phyloP scores from a whole-genome alignment of 495 filamentous ascomycete species.

The Mycothermus thermophilus region DNA sequence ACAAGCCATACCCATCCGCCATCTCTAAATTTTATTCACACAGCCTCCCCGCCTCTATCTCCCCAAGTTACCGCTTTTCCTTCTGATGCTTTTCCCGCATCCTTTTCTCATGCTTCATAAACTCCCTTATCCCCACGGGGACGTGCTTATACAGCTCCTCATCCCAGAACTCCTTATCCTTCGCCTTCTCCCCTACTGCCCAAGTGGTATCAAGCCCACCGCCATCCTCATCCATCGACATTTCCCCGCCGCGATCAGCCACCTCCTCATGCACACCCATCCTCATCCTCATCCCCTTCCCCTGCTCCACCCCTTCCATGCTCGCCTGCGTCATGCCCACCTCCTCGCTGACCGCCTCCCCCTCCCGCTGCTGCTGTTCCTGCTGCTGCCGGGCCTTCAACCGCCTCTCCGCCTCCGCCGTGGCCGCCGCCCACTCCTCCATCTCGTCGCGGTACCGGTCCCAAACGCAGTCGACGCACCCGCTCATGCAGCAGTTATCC shows the following conservation, averaged over 20 bases:
- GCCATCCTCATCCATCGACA: constrained; percentile 69
- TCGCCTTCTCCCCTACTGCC: constrained; percentile 20
- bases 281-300: constrained; percentile 2
- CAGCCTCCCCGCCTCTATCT: too few species aligned
- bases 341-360: constrained; percentile 6
- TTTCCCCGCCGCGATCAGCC: neutral
- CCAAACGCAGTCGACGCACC: constrained; percentile 97
- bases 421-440: constrained; percentile 64
- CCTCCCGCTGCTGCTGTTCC: too few species aligned
- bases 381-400: constrained; percentile 21
- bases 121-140: constrained; percentile 87
- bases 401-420: constrained; percentile 38
- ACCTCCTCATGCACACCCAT: constrained; percentile 5
- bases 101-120: constrained; percentile 94
- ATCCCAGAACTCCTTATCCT: constrained; percentile 33
- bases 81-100: constrained; percentile 57
- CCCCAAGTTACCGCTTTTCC: too few species aligned
- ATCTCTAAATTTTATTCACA: too few species aligned
- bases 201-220: constrained; percentile 59
- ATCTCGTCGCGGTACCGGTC: constrained; percentile 79
- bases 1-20: too few species aligned
- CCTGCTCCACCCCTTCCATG: constrained; percentile 4
- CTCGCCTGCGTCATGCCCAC: constrained; percentile 14
- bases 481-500: constrained; percentile 98
- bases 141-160: constrained; percentile 65